Evolutionary conservation across 2,329 filamentous ascomycete species (phyloP), one percentile per base, ranked within the genome.

Genomic region (Neonectria coccinea): DNA sequence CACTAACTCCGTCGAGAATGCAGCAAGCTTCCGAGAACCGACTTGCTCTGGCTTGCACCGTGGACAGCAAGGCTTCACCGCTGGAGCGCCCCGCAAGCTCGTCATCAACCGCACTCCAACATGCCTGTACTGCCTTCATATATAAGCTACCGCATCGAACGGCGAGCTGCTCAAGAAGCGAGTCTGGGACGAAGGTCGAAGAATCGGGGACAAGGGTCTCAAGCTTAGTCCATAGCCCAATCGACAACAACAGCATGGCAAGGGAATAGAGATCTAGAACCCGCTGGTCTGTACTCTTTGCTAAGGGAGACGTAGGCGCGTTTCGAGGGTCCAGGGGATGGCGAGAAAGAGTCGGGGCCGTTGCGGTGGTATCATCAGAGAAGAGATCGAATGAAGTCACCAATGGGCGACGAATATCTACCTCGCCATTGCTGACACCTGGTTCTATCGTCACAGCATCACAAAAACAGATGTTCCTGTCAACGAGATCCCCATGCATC

Each of bases 301-400:
- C 73, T 10, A 87, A 74, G 0, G 84, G 83, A 0, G 86, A 86
- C 22, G 83, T 77, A 4, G 81, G 74, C 0, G 83, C 84, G 4
- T 81, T 83, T 12, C 84, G 80, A 5, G 87, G 86, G 70, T 90
- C 87, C 3, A 91, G 81, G 0, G 90, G 89, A 73, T 94, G 91
- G n/a, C 87, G 86, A 16, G 80, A 80, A 2, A 79, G 74, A 7
- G 78, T 77, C 10, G 61, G 59, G n/a, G 56, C 59, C 2, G 62
- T 9, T 1, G 65, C 25, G 11, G 70, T 59, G 0, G 57, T 50
- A 18, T 76, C 75, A 20, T 79, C 78, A 0, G 76, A 67, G 73
- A 94, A 95, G 3, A 94, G 78, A 67, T 94, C 91, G 70, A 93
- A 94, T 0, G 91, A 91, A 1, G 90, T 90, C 47, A 94, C 80